Evolutionary conservation across 2,329 filamentous ascomycete species (phyloP).

Genomic region (Nemania serpens): DNA sequence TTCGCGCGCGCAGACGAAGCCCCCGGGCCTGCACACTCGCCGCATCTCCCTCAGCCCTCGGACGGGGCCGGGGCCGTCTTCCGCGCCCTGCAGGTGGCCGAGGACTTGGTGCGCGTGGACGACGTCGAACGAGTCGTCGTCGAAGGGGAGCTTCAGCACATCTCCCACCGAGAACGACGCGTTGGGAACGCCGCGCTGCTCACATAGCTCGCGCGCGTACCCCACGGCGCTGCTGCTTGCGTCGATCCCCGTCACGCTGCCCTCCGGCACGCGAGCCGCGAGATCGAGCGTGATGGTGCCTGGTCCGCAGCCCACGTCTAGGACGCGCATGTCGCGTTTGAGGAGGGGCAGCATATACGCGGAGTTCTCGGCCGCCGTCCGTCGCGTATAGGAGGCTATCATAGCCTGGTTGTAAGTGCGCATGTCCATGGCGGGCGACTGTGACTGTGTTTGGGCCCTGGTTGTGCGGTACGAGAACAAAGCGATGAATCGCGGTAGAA

Average conservation of each 20-base stretch:
- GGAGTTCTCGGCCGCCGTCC: conserved; percentile 19
- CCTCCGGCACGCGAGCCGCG: conserved; percentile 15
- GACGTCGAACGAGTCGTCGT: conserved; percentile 24
- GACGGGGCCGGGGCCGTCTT: conserved; percentile 19
- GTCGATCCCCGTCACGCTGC: conserved; percentile 21
- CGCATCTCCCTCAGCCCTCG: conserved; percentile 27
- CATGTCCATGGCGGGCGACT: conserved; percentile 18
- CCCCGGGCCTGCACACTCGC: conserved; percentile 27
- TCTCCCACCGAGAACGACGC: conserved; percentile 16
- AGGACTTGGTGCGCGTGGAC: conserved; percentile 29
- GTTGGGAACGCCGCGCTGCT: conserved; percentile 16
- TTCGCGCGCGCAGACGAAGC: conserved; percentile 27
- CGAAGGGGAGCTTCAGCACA: conserved; percentile 21
- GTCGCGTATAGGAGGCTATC: conserved; percentile 20
- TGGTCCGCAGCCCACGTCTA: conserved; percentile 27
- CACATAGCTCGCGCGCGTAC: not conserved
- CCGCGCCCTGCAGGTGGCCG: conserved; percentile 10
- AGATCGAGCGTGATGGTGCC: conserved; percentile 24
- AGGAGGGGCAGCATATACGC: conserved; percentile 24
- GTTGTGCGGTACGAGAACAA: not conserved
- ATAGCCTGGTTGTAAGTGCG: conserved; percentile 19
- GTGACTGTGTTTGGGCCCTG: too few species aligned
- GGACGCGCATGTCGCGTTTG: conserved; percentile 20
- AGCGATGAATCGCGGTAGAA: not conserved
- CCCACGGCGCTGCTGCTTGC: conserved; percentile 13